Percentiles rank a stretch among this genome's conserved stretches.
These are phyloP conservation scores for Erodium moschatum DNA, from an alignment of 441 rosid genomes.

Conservation along the genomic window DNA sequence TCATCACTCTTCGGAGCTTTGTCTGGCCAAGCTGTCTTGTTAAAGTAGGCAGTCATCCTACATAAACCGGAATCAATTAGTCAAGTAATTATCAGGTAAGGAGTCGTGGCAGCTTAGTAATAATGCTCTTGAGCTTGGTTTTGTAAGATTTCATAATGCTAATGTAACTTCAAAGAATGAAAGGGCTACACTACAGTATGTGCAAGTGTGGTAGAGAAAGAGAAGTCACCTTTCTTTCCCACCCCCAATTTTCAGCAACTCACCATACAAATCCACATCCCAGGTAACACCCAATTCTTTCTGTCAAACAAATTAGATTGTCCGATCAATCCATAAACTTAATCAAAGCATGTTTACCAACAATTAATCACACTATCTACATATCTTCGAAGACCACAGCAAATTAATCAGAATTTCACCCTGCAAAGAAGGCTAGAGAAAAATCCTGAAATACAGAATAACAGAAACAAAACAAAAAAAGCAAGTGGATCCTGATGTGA, in stretches of 20 bases:
- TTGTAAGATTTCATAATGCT: neutral
- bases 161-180: neutral
- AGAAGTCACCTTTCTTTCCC: slow-evolving; percentile 74
- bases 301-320: slow-evolving; percentile 25
- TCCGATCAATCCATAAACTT: neutral
- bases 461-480: neutral
- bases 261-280: slow-evolving; percentile 88
- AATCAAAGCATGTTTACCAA: neutral
- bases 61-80: slow-evolving; percentile 17
- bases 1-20: slow-evolving; percentile 77
- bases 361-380: neutral
- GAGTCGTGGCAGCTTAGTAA: too few relatives aligned
- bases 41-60: slow-evolving; percentile 93
- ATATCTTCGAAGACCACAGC: neutral
- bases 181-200: neutral
- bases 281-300: slow-evolving; percentile 72
- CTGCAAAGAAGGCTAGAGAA: neutral
- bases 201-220: neutral
- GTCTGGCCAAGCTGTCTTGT: slow-evolving; percentile 79
- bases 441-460: slow-evolving; percentile 3
- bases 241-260: slow-evolving; percentile 86
- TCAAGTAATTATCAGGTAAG: too few relatives aligned
- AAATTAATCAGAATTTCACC: neutral
- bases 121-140: neutral
- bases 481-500: neutral